Conservation (phyloP, 2,329 filamentous ascomycete species). For the Fusarium aywerte region DNA sequence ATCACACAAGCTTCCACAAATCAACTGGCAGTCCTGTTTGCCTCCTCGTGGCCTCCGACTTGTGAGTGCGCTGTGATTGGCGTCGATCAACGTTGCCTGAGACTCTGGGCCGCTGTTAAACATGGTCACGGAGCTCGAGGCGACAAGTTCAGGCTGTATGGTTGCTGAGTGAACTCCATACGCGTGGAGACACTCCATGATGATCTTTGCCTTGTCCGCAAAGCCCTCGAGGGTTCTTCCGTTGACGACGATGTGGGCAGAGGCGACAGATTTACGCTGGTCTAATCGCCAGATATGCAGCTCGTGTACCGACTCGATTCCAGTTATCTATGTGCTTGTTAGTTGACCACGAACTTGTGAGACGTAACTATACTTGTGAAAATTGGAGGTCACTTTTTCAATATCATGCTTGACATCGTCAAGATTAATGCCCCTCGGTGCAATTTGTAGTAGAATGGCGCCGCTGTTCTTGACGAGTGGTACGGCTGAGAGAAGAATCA, state of each 20-base stretch:
- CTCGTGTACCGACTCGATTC: conserved; percentile 75
- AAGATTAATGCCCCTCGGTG: conserved; percentile 67
- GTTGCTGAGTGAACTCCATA: conserved; percentile 79
- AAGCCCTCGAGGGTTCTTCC: conserved; percentile 68
- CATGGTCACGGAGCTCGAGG: conserved; percentile 21
- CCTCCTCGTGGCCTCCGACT: conserved; percentile 35
- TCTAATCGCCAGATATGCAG: conserved; percentile 80
- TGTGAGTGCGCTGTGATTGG: conserved; percentile 7
- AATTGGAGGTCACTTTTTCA: conserved; percentile 61
- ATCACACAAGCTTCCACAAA: conserved; percentile 63
- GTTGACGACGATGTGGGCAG: conserved; percentile 73
- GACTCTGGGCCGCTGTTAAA: conserved; percentile 14
- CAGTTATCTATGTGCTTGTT: conserved; percentile 64
- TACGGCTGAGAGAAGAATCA: conserved; percentile 73
- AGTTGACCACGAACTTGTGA: conserved; percentile 6
- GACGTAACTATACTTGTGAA: neutral
- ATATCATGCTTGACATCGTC: conserved; percentile 75
- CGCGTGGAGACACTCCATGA: conserved; percentile 75
- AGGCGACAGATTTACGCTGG: conserved; percentile 75
- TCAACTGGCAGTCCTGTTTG: conserved; percentile 58
- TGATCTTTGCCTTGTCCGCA: conserved; percentile 67
- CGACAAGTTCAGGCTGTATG: conserved; percentile 70
- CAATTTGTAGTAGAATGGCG: conserved; percentile 74
- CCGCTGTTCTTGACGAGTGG: conserved; percentile 72
- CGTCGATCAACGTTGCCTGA: conserved; percentile 21